These are phyloP conservation scores for Penicillium chermesinum DNA, from an alignment of 495 filamentous ascomycete species.

Conservation along the genomic window DNA sequence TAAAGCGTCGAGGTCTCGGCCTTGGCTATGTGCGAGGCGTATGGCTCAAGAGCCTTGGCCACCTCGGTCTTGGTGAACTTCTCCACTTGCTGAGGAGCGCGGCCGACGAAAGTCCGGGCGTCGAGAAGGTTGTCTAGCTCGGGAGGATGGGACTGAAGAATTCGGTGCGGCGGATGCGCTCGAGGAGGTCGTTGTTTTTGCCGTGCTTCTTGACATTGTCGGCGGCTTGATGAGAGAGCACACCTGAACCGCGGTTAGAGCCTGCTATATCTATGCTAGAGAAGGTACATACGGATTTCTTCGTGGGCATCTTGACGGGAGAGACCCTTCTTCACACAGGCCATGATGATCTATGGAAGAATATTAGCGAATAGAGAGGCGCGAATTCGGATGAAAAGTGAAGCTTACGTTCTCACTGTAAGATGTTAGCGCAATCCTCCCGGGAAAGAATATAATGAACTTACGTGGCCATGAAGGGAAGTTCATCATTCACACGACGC, in stretches of 20 bases:
- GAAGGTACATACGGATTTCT: slow-evolving; percentile 52
- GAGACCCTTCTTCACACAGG: slow-evolving; percentile 65
- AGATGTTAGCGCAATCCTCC: slow-evolving; percentile 14
- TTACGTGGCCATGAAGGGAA: slow-evolving; percentile 85
- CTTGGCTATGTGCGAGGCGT: slow-evolving; percentile 35
- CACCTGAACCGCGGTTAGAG: slow-evolving; percentile 37
- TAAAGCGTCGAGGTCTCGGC: slow-evolving; percentile 47
- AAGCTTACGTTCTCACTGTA: slow-evolving; percentile 36
- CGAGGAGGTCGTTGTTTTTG: slow-evolving; percentile 76
- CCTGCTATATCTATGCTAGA: not conserved
- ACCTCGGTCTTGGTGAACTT: slow-evolving; percentile 54
- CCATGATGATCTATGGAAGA: slow-evolving; percentile 71
- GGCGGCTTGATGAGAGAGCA: slow-evolving; percentile 80
- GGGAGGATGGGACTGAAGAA: slow-evolving; percentile 80
- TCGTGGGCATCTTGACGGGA: slow-evolving; percentile 91
- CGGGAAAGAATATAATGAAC: slow-evolving; percentile 9
- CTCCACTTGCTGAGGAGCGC: slow-evolving; percentile 53
- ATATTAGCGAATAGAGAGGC: slow-evolving; percentile 10
- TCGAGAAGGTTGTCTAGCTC: slow-evolving; percentile 74
- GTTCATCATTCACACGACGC: slow-evolving; percentile 64
- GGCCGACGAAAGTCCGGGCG: slow-evolving; percentile 61
- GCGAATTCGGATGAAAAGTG: slow-evolving; percentile 1
- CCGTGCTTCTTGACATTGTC: slow-evolving; percentile 77
- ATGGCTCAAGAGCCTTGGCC: slow-evolving; percentile 47
- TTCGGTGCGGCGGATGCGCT: slow-evolving; percentile 63